Conservation (phyloP, 2,329 filamentous ascomycete genomes). For the Aspergillus udagawae region DNA sequence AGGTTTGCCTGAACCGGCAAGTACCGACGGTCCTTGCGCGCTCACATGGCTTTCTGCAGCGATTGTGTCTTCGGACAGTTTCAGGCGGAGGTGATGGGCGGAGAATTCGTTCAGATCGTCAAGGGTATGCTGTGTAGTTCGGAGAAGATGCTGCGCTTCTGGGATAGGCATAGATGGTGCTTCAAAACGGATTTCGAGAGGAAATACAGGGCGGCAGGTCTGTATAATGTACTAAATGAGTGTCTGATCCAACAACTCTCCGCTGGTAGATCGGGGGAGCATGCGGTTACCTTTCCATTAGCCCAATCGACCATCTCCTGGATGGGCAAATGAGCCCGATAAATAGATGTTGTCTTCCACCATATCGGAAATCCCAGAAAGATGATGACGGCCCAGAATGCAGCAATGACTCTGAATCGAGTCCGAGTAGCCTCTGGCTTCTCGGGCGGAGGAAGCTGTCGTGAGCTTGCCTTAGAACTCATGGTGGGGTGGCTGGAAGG, state of each 20-base stretch:
- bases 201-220: conserved; percentile 85
- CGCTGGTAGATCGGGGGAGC: not conserved
- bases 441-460: conserved; percentile 68
- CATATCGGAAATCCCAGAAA: conserved; percentile 86
- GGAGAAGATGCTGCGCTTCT: conserved; percentile 70
- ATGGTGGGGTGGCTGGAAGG: conserved; percentile 12
- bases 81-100: conserved; percentile 73
- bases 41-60: conserved; percentile 8
- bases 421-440: conserved; percentile 64
- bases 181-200: conserved; percentile 74
- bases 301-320: conserved; percentile 88
- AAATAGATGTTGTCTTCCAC: conserved; percentile 92
- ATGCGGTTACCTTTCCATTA: conserved; percentile 68
- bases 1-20: conserved; percentile 18
- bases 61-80: conserved; percentile 47
- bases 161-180: conserved; percentile 61
- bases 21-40: not conserved
- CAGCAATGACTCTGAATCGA: conserved; percentile 71
- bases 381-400: conserved; percentile 86
- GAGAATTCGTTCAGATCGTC: conserved; percentile 85
- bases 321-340: conserved; percentile 77
- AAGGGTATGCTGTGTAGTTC: conserved; percentile 77
- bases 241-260: not conserved
- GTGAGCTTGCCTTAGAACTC: conserved; percentile 19
- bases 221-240: conserved; percentile 36